Percentiles rank a stretch among this genome's conserved stretches.
Conservation (phyloP, 441 rosid genomes). For the Breynia disticha region DNA sequence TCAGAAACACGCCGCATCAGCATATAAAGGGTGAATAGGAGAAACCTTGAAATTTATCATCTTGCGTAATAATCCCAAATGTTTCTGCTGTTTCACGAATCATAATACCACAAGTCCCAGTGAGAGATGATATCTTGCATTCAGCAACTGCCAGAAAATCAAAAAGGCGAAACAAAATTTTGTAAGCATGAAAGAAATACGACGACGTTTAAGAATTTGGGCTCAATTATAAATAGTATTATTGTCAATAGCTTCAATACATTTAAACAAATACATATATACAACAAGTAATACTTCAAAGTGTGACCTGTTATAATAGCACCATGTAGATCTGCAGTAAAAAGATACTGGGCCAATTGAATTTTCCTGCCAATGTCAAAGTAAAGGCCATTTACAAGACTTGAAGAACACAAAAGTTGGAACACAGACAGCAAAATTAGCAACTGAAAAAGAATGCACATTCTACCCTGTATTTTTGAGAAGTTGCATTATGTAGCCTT, state of each 20-base stretch:
- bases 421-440: constrained; percentile 4
- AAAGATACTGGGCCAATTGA: constrained; percentile 52
- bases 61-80: constrained; percentile 64
- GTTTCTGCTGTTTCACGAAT: constrained; percentile 81
- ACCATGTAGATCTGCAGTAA: constrained; percentile 75
- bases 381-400: constrained; percentile 4
- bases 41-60: constrained; percentile 47
- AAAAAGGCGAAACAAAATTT: constrained; percentile 2
- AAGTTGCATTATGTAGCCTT: constrained; percentile 53
- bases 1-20: too few species aligned
- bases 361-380: constrained; percentile 36
- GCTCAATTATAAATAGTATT: too few species aligned
- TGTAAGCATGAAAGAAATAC: constrained; percentile 5
- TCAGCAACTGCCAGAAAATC: constrained; percentile 50
- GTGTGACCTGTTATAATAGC: constrained; percentile 57
- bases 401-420: neutral
- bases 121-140: constrained; percentile 47
- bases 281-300: neutral
- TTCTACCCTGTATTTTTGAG: constrained; percentile 52
- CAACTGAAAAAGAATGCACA: constrained; percentile 1
- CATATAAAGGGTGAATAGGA: constrained; percentile 14
- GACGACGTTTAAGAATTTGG: neutral
- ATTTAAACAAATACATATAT: neutral
- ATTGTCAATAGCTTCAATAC: too few species aligned
- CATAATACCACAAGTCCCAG: constrained; percentile 68